Evolutionary conservation across 306 rosid genomes (phyloP).

Genomic region (Dryas drummondii): DNA sequence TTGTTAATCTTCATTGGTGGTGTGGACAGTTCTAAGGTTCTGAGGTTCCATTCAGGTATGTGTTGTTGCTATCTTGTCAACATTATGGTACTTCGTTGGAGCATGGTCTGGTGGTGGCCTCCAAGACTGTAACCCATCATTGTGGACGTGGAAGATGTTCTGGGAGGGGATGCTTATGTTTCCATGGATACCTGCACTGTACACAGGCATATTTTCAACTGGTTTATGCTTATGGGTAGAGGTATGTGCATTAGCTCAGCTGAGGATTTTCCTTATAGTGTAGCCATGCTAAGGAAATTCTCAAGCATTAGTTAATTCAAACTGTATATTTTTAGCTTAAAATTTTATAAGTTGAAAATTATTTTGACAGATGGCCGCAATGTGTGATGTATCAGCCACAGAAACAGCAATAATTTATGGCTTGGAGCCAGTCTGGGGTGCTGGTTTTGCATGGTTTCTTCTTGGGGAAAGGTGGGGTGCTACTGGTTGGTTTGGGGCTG

Average conservation of each 20-base stretch:
- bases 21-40: constrained; percentile 18
- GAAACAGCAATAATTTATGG: constrained; percentile 75
- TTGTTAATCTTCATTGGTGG: constrained; percentile 13
- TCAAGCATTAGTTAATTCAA: background rate
- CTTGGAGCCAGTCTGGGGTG: constrained; percentile 86
- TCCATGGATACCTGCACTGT: constrained; percentile 82
- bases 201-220: constrained; percentile 73
- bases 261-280: background rate
- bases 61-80: constrained; percentile 53
- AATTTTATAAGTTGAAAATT: background rate
- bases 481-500: constrained; percentile 77
- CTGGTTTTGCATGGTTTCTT: constrained; percentile 74
- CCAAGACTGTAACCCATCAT: constrained; percentile 37
- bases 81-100: constrained; percentile 57
- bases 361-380: constrained; percentile 60
- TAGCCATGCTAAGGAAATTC: background rate
- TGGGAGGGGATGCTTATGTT: constrained; percentile 55
- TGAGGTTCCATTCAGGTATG: constrained; percentile 45
- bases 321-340: background rate
- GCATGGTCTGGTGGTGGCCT: constrained; percentile 40
- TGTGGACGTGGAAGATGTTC: constrained; percentile 50
- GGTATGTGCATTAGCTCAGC: constrained; percentile 35
- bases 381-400: constrained; percentile 73
- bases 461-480: constrained; percentile 84
- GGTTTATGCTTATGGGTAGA: constrained; percentile 77